Conservation (phyloP, 2,329 filamentous ascomycete genomes). For the Colletotrichum falcatum region DNA sequence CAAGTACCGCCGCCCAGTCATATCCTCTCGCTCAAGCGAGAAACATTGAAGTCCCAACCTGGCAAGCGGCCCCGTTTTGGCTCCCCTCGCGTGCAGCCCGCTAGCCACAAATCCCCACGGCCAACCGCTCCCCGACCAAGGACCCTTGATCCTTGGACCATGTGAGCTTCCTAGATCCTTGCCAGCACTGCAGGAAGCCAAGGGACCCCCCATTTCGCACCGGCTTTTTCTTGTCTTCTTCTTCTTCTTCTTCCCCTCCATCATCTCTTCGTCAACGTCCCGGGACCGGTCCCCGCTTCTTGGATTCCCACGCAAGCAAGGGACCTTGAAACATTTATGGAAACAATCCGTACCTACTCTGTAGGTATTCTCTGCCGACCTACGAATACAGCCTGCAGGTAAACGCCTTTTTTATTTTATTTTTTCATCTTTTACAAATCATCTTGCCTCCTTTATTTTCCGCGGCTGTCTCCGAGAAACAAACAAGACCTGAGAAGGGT, state of each 20-base stretch:
- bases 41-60: constrained; percentile 37
- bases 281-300: constrained; percentile 32
- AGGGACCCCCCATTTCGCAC: constrained; percentile 15
- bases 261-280: constrained; percentile 13
- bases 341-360: no score
- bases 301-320: constrained; percentile 21
- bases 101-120: constrained; percentile 34
- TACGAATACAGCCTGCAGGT: no score
- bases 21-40: constrained; percentile 32
- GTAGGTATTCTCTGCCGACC: constrained; percentile 8
- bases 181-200: constrained; percentile 9
- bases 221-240: not conserved
- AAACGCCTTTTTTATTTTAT: not conserved
- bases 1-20: constrained; percentile 26
- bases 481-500: not conserved
- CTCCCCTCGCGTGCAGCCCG: constrained; percentile 35
- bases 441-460: constrained; percentile 20
- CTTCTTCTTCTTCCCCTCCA: not conserved
- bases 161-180: constrained; percentile 10
- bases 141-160: constrained; percentile 33
- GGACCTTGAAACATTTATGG: constrained; percentile 39
- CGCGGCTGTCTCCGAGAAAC: constrained; percentile 21
- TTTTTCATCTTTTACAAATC: no score
- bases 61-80: constrained; percentile 36
- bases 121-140: constrained; percentile 17